Evolutionary conservation across 371 early-diverging fungal genomes (phyloP), one percentile per base, ranked within the genome.

Genomic region (Mortierella sp.): DNA sequence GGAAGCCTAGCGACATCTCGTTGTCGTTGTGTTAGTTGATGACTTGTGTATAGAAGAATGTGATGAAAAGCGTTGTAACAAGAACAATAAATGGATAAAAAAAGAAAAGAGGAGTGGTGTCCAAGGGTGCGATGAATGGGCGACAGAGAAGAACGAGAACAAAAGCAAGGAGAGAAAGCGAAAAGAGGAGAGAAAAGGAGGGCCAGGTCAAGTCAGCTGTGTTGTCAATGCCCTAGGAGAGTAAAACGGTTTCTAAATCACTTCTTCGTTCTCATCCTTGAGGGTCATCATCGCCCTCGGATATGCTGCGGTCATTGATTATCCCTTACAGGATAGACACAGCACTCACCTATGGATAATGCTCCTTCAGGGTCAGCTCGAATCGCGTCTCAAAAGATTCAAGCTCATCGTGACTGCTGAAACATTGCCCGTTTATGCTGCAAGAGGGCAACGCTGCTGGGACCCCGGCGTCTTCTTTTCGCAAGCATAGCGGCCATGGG

Each of bases 1-100:
- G 67, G 11, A 74, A 72, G 46, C 75, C 77, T 13, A 74, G 46
- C 11, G 53, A 37, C 83, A 79, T 82, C 28, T 1, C n/a, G 54
- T n/a, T 11, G 11, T 50, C 14, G 50, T 50, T 50, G 43, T 50
- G 50, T 16, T 50, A 13, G 37, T 61, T 31, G 0, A 19, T 34
- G 11, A 14, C 11, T 10, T 57, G 10, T 26, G 26, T 40, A 64
- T 50, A 50, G 50, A 2, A 16, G 16, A 50, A 14, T 3, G 50
- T 16, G 50, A 14, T 16, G 14, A 50, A 16, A 50, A 50, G 5
- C n/a, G n/a, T 40, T 54, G 14, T 3, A 28, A 6, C 11, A 26
- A n/a, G 21, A 57, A 57, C 13, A 57, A 26, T n/a, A 11, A 57
- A 13, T n/a, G 24, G 1, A 14, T 0, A 57, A 19, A 28, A 5